A percentile compares a stretch with the other conserved stretches of the same genome.
Evolutionary conservation across 495 filamentous ascomycete species (phyloP).

Genomic region (Talaromyces stipitatus): DNA sequence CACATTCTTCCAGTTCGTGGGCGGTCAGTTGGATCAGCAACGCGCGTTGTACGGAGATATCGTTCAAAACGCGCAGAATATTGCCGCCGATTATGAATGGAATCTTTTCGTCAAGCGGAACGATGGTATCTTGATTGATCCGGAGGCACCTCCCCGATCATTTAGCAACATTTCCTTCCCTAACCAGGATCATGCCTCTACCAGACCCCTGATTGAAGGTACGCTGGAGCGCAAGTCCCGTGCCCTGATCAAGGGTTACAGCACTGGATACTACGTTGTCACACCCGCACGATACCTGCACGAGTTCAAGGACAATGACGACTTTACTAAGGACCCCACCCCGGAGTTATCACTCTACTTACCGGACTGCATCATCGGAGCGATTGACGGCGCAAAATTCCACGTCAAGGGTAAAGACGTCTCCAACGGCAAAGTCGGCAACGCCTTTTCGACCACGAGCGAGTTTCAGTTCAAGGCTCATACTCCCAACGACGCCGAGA

Average conservation of each 20-base stretch:
- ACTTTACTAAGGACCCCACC: conserved; percentile 67
- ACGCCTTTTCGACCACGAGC: conserved; percentile 51
- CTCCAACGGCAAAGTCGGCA: conserved; percentile 51
- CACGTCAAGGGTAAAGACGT: conserved; percentile 90
- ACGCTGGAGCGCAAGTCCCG: conserved; percentile 78
- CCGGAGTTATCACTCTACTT: conserved; percentile 88
- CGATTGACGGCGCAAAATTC: conserved; percentile 74
- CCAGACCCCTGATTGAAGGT: conserved; percentile 78
- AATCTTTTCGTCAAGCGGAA: conserved; percentile 68
- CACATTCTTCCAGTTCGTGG: conserved; percentile 69
- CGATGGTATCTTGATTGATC: conserved; percentile 67
- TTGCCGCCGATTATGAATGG: conserved; percentile 92
- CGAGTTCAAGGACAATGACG: conserved; percentile 92
- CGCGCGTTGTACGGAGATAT: conserved; percentile 78
- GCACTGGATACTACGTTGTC: conserved; percentile 79
- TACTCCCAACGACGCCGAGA: conserved; percentile 62
- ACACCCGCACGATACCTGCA: conserved; percentile 81
- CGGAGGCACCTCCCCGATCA: conserved; percentile 60
- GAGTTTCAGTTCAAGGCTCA: conserved; percentile 68
- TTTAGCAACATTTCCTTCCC: conserved; percentile 71
- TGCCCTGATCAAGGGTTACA: conserved; percentile 70
- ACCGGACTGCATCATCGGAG: conserved; percentile 79
- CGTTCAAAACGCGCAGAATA: conserved; percentile 62
- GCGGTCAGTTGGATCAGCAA: conserved; percentile 71
- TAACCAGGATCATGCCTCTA: conserved; percentile 76